phyloP scores from a whole-genome alignment of 2,329 filamentous ascomycete species.

The Teratosphaeria destructans region DNA sequence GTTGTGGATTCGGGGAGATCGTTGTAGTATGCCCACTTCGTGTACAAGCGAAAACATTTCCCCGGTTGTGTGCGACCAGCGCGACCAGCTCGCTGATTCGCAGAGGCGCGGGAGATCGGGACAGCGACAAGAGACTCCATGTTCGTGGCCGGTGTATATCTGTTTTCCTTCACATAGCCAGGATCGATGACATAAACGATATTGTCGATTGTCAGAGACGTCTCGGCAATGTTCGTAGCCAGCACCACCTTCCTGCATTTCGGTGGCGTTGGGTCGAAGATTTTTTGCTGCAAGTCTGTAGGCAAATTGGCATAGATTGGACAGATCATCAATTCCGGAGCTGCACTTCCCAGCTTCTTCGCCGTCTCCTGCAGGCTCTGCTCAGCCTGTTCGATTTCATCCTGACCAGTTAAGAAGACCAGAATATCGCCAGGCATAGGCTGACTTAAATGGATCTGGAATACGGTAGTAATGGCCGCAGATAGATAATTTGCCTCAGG shows the following conservation, averaged over 20 bases:
- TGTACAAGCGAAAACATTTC: conserved; percentile 89
- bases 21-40: conserved; percentile 77
- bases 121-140: conserved; percentile 89
- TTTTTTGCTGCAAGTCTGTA: conserved; percentile 80
- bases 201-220: conserved; percentile 86
- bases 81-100: conserved; percentile 84
- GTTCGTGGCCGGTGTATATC: conserved; percentile 81
- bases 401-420: conserved; percentile 89
- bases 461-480: conserved; percentile 83
- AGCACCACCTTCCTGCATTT: conserved; percentile 82
- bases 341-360: conserved; percentile 71
- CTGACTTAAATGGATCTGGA: conserved; percentile 87
- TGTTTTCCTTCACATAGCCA: conserved; percentile 90
- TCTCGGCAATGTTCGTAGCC: conserved; percentile 96
- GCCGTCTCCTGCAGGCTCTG: conserved; percentile 76
- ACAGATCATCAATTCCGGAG: conserved; percentile 78
- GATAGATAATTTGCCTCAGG: conserved; percentile 91
- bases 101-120: conserved; percentile 81
- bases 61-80: conserved; percentile 86
- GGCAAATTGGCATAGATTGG: conserved; percentile 93
- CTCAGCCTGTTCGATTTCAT: conserved; percentile 86
- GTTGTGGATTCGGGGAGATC: conserved; percentile 88
- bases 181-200: conserved; percentile 95
- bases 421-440: conserved; percentile 72
- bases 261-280: conserved; percentile 85